Evolutionary conservation across 768 basidiomycete genomes (phyloP).

Genomic region (Cystobasidium ongulense): DNA sequence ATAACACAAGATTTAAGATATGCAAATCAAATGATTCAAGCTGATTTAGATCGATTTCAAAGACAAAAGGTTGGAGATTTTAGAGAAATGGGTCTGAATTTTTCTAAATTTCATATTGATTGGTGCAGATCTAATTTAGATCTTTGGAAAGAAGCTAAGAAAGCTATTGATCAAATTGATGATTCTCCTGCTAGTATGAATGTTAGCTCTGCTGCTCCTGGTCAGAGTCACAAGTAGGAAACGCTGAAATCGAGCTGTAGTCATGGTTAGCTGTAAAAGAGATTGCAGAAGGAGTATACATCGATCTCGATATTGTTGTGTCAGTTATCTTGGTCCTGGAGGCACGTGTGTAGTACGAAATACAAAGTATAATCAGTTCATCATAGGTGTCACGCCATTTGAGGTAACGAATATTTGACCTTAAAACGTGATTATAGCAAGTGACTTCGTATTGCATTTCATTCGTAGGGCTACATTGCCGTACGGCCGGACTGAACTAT

Average conservation of each 20-base stretch:
- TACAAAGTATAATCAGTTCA: too few species aligned
- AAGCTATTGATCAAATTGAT: conserved; percentile 80
- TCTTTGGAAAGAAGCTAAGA: conserved; percentile 92
- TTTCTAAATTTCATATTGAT: conserved; percentile 83
- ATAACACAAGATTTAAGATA: conserved; percentile 92
- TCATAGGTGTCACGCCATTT: too few species aligned
- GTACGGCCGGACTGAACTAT: too few species aligned
- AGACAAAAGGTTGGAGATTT: conserved; percentile 96
- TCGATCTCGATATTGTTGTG: too few species aligned
- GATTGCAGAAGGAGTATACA: too few species aligned
- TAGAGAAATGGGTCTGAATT: conserved; percentile 81
- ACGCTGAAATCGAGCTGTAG: background rate
- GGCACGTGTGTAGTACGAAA: too few species aligned
- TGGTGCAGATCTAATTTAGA: conserved; percentile 99
- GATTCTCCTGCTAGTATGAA: conserved; percentile 25
- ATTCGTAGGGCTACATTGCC: too few species aligned
- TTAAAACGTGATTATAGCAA: too few species aligned
- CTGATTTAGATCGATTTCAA: conserved; percentile 95
- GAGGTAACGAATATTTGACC: too few species aligned
- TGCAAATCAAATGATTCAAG: conserved; percentile 90
- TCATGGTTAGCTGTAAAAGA: background rate
- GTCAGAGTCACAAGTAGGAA: background rate
- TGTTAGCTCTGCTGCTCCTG: background rate
- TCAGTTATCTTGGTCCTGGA: too few species aligned
- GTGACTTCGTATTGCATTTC: too few species aligned